Evolutionary conservation across 2,329 filamentous ascomycete genomes (phyloP), one percentile per base, ranked within the genome.

Genomic region (Talaromyces islandicus): DNA sequence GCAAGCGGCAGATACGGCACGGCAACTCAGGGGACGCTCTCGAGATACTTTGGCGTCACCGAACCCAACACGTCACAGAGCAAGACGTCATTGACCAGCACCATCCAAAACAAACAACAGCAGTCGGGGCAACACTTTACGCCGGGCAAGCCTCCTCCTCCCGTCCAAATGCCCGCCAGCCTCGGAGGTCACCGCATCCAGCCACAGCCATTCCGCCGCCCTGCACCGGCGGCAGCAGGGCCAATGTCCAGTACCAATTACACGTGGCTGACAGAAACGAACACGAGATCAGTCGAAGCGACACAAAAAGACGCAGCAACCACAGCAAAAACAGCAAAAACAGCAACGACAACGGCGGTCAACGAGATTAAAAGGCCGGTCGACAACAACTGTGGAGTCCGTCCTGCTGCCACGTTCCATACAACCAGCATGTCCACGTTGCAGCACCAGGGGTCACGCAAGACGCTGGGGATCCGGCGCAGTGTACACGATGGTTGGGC

Each of bases 11-110:
- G 52, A 24, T 17, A 12, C 19, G 54, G 68, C 24, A 11, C 43
- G 4, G 51, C 59, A 29, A 24, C 55, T 43, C 82, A 85, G 67
- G 80, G 79, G 27, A 80, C 71, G 54, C 81, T 86, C 52, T 77
- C 79, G 4, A 78, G 70, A 60, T 85, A 84, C 70, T 85, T 85
- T 64, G 70, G 70, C 17, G 71, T 63, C 67, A 25, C 60, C 38
- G 30, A 25, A 57, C n/a, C 63, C n/a, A n/a, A n/a, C n/a, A 54
- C 64, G 52, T 65, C 66, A 30, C 64, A 68, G 52, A 63, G 67
- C 21, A 60, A 55, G 57, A 48, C 38, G 32, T 35, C 30, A 52
- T 41, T 24, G 32, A 30, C 32, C 41, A 52, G 55, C 41, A 52
- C 48, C 12, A 9, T 24, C 21, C 14, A 4, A 38, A 32, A 17